Conservation (phyloP, 1,139 yeast species). For the Lodderomyces orthopsilosis region DNA sequence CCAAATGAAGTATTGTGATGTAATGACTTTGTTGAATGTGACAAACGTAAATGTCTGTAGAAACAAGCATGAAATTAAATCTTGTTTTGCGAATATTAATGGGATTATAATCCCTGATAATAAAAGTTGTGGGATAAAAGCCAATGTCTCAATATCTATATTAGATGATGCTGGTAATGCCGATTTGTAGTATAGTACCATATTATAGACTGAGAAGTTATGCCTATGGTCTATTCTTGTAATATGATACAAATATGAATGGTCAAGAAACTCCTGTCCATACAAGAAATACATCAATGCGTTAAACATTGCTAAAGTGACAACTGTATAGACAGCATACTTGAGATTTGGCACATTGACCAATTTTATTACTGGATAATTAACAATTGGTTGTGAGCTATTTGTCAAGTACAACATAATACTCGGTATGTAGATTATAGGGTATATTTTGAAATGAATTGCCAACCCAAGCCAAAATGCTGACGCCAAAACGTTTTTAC, state of each 20-base stretch:
- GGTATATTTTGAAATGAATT: conserved; percentile 89
- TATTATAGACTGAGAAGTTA: conserved; percentile 85
- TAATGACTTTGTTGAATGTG: conserved; percentile 88
- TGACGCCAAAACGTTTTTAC: conserved; percentile 36
- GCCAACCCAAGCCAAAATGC: conserved; percentile 75
- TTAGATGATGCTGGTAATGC: conserved; percentile 19
- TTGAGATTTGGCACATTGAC: conserved; percentile 45
- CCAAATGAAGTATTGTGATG: conserved; percentile 95
- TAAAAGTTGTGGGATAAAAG: conserved; percentile 80
- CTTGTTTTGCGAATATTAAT: conserved; percentile 48
- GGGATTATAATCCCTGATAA: conserved; percentile 64
- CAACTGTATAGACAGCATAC: conserved; percentile 39
- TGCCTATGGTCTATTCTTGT: conserved; percentile 88
- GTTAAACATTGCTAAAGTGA: conserved; percentile 48
- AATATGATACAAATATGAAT: conserved; percentile 82
- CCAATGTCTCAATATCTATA: conserved; percentile 42
- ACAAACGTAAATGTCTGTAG: conserved; percentile 92
- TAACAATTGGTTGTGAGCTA: conserved; percentile 20
- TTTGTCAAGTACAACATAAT: conserved; percentile 31
- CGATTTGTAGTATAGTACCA: conserved; percentile 67
- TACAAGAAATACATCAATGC: conserved; percentile 61
- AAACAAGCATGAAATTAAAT: conserved; percentile 65
- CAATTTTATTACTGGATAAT: conserved; percentile 32
- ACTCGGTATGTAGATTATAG: conserved; percentile 75
- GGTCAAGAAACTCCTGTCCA: conserved; percentile 73